Evolutionary conservation across 2,329 filamentous ascomycete species (phyloP).

Genomic region (Teratosphaeria pseudoeucalypti): DNA sequence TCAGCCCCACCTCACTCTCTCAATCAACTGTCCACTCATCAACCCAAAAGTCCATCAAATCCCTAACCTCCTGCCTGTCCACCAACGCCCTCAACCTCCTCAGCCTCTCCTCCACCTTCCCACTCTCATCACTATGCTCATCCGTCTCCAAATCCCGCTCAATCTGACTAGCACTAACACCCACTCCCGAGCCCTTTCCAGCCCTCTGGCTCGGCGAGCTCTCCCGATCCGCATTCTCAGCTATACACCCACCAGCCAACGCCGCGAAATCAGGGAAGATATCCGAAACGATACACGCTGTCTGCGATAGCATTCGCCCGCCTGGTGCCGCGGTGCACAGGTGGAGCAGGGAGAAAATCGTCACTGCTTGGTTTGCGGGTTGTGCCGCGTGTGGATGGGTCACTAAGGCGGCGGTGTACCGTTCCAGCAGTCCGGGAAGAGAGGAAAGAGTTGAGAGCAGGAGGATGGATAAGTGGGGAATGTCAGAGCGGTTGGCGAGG

Average conservation of each 20-base stretch:
- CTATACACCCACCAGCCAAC: slow-evolving; percentile 11
- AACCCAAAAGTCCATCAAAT: slow-evolving; percentile 31
- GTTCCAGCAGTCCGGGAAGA: slow-evolving; percentile 16
- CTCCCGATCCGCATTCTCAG: background rate
- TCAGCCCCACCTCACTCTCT: background rate
- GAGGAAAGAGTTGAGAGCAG: slow-evolving; percentile 13
- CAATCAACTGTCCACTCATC: slow-evolving; percentile 23
- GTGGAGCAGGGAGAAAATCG: slow-evolving; percentile 15
- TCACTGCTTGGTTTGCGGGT: background rate
- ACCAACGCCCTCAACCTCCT: slow-evolving; percentile 23
- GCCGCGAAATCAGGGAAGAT: slow-evolving; percentile 14
- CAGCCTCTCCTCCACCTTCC: slow-evolving; percentile 5
- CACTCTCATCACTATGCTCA: slow-evolving; percentile 15
- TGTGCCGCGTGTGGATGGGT: slow-evolving; percentile 1
- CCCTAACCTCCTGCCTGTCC: slow-evolving; percentile 19
- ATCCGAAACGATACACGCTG: slow-evolving; percentile 16
- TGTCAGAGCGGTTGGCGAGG: slow-evolving; percentile 10
- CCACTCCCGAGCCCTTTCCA: background rate
- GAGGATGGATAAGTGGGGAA: slow-evolving; percentile 18
- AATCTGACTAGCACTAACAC: background rate
- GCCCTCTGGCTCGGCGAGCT: slow-evolving; percentile 7
- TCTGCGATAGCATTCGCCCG: slow-evolving; percentile 11
- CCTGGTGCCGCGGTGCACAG: slow-evolving; percentile 15
- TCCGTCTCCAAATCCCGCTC: background rate
- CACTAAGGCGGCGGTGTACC: slow-evolving; percentile 6